Base-by-base conservation (phyloP, 768 basidiomycete genomes). In the Crassisporium funariophilum region DNA sequence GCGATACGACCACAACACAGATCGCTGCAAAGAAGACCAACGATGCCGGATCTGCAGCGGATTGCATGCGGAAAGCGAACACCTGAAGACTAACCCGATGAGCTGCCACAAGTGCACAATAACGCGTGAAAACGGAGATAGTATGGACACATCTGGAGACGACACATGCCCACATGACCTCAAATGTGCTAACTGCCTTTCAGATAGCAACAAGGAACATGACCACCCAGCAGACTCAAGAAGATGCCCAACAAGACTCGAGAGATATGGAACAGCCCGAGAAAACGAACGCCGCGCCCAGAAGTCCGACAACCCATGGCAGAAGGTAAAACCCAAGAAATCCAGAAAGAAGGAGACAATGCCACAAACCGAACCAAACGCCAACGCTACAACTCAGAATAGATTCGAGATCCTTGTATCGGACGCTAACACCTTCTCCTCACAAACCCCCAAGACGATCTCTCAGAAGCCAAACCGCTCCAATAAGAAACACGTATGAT, bases 221-320 rank as follows among this genome's bases (percentile, higher is more conserved):
- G 3, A 37, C 24, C 53, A 54, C 19, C 3, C 49, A 2, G 49
- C 48, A 1, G 49, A 54, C 29, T 24, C 37, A 2, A 23, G 53
- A 35, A 23, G 45, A 12, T 54, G 53, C 48, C 53, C 44, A 3
- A 29, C 35, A 16, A 29, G 53, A 22, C 20, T 54, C 1, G 29
- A 47, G 9, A 50, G 44, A 35, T 50, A 42, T 17, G 53, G 53
- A 4, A 54, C 49, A n/a, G 49, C 45, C 2, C 44, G 53, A 0
- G 27, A 38, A 1, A 45, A 45, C 21, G 52, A 53, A 29, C 24
- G 29, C 0, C 27, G 25, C 13, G 31, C 48, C 5, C 22, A 20
- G 11, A 53, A 50, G 12, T 22, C 47, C 1, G 37, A 54, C 12
- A 33, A 54, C 12, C 52, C 52, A 31, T 53, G 52, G 52, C 38